A percentile compares a stretch with the other conserved stretches of the same genome.
These are phyloP conservation scores for Raffaelea arxii DNA, from an alignment of 2,329 filamentous ascomycete species.

Conservation along the genomic window DNA sequence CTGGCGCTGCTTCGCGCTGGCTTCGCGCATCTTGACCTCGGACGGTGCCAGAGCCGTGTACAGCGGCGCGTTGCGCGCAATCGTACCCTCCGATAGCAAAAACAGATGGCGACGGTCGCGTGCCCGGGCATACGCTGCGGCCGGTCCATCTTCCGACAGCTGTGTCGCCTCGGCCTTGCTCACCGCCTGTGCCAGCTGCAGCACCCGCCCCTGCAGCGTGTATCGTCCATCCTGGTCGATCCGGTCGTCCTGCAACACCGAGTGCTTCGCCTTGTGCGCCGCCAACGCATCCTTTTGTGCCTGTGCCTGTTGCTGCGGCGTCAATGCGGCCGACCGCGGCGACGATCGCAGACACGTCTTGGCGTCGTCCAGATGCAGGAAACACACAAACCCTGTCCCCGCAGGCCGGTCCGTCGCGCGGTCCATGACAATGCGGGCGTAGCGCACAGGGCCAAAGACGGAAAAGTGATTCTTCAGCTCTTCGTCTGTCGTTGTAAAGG, in stretches of 20 bases:
- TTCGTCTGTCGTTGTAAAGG: conserved; percentile 79
- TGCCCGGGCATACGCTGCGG: conserved; percentile 53
- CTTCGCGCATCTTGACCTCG: conserved; percentile 80
- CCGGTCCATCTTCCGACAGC: conserved; percentile 62
- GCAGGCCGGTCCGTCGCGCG: conserved; percentile 74
- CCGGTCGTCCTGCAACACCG: conserved; percentile 78
- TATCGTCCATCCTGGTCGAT: conserved; percentile 76
- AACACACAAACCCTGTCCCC: conserved; percentile 93
- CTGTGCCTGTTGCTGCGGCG: not conserved
- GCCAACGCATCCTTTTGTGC: conserved; percentile 26
- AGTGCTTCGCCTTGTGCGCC: conserved; percentile 53
- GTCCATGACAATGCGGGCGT: conserved; percentile 87
- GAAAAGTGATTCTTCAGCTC: conserved; percentile 75
- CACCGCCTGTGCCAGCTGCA: conserved; percentile 78
- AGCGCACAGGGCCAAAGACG: conserved; percentile 81
- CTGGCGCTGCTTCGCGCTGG: conserved; percentile 78
- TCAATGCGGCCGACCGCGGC: conserved; percentile 36
- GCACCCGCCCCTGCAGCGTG: conserved; percentile 79
- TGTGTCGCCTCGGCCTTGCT: conserved; percentile 69
- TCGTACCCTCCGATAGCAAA: conserved; percentile 76
- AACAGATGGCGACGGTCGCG: conserved; percentile 88
- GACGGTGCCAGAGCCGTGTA: conserved; percentile 66
- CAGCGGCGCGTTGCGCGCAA: conserved; percentile 66
- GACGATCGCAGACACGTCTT: conserved; percentile 66
- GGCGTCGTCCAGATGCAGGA: conserved; percentile 67